These are phyloP conservation scores for Phytophthora sp. DNA, from an alignment of 352 stramenopile genomes.

Conservation along the genomic window DNA sequence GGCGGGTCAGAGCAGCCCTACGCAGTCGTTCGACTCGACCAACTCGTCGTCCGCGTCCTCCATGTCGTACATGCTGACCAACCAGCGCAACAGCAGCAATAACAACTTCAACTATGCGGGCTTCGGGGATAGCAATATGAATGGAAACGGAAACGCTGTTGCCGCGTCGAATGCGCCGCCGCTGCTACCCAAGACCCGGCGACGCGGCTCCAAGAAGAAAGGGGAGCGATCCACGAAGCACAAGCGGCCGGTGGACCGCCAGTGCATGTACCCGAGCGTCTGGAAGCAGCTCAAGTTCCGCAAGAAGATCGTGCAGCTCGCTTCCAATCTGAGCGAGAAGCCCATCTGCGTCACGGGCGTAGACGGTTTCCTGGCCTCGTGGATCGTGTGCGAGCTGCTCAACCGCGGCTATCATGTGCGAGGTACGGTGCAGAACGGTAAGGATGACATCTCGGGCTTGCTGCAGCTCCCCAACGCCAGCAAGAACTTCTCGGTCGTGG, in stretches of 20 bases:
- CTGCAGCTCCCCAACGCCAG: conserved; percentile 68
- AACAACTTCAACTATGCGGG: conserved; percentile 28
- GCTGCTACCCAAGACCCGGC: conserved; percentile 31
- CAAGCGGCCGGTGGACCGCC: conserved; percentile 44
- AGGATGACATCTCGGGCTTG: conserved; percentile 85
- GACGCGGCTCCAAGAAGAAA: conserved; percentile 39
- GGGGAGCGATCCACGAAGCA: conserved; percentile 33
- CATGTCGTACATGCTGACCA: conserved; percentile 28
- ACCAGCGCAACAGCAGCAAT: conserved; percentile 19
- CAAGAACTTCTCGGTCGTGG: conserved; percentile 87
- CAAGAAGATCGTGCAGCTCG: conserved; percentile 83
- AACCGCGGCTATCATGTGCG: conserved; percentile 80
- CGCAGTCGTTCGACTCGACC: conserved; percentile 45
- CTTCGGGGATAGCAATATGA: conserved; percentile 2
- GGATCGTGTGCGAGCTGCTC: conserved; percentile 86
- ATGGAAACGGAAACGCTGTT: conserved; percentile 2
- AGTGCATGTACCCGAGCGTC: conserved; percentile 80
- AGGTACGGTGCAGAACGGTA: conserved; percentile 86
- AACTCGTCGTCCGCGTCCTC: conserved; percentile 42
- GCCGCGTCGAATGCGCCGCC: conserved; percentile 6
- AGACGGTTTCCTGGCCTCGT: conserved; percentile 85
- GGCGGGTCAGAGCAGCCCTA: conserved; percentile 25
- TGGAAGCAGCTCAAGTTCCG: conserved; percentile 85
- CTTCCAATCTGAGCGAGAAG: conserved; percentile 74
- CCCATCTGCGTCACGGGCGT: conserved; percentile 89